A percentile compares a stretch with the other conserved stretches of the same genome.
phyloP scores from a whole-genome alignment of 495 filamentous ascomycete species.

The Aspergillus coremiiformis region DNA sequence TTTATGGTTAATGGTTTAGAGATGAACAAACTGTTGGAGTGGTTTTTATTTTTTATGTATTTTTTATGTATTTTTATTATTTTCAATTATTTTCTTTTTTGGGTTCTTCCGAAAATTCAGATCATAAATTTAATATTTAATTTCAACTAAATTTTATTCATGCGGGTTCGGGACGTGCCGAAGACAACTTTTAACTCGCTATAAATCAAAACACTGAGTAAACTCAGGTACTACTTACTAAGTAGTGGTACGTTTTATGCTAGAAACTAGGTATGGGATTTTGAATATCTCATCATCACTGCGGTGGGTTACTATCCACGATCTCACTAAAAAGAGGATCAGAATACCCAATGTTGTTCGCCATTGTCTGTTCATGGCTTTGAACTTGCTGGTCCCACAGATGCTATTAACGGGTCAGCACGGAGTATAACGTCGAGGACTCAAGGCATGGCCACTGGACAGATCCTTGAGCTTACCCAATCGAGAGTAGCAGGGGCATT shows the following conservation, averaged over 20 bases:
- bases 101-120: no score
- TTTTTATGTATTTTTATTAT: no score
- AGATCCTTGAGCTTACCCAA: constrained; percentile 51
- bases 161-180: background rate
- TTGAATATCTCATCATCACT: background rate
- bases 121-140: no score
- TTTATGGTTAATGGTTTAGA: background rate
- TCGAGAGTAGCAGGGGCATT: constrained; percentile 51
- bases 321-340: background rate
- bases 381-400: constrained; percentile 17
- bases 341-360: background rate
- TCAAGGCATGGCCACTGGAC: background rate
- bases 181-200: background rate
- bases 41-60: background rate
- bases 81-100: background rate
- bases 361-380: background rate
- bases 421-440: no score
- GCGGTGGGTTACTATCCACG: background rate
- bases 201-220: background rate
- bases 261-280: no score
- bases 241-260: no score
- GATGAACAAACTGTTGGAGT: background rate
- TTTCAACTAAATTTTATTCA: background rate
- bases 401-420: constrained; percentile 8
- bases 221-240: background rate